phyloP scores from a whole-genome alignment of 83 land plant genomes.

The Thuja plicata region DNA sequence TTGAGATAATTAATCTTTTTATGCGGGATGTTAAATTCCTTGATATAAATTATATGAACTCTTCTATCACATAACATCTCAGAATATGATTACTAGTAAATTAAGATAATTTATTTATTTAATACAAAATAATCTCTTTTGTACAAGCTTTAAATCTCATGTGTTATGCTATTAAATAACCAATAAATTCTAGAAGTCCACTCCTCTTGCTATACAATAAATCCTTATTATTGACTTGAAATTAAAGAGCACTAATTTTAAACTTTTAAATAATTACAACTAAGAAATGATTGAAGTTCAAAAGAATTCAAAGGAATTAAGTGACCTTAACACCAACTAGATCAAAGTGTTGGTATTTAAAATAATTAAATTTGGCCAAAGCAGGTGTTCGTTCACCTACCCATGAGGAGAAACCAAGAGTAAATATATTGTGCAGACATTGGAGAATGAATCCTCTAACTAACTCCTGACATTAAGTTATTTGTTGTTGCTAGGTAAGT shows the following conservation, averaged over 20 bases:
- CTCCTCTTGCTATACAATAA: neutral
- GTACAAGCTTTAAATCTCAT: neutral
- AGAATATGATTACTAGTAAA: neutral
- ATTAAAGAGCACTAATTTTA: neutral
- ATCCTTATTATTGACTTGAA: neutral
- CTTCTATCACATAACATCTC: neutral
- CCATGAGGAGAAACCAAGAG: too few species aligned
- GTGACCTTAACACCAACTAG: conserved; percentile 70
- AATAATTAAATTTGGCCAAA: too few species aligned
- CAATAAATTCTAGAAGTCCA: too few species aligned
- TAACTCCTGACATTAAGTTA: too few species aligned
- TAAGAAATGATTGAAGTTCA: neutral
- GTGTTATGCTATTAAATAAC: neutral
- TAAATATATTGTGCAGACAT: too few species aligned
- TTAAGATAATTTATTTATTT: neutral
- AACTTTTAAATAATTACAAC: neutral
- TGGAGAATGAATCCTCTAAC: too few species aligned
- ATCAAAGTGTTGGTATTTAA: conserved; percentile 17
- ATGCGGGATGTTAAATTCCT: too few species aligned
- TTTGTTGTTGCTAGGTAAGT: too few species aligned
- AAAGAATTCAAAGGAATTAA: neutral
- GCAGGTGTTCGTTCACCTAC: too few species aligned
- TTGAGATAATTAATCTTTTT: neutral
- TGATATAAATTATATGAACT: neutral
- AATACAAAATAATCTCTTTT: neutral